phyloP scores from a whole-genome alignment of 1,139 yeast species.

The Scheffersomyces illinoinensis region DNA sequence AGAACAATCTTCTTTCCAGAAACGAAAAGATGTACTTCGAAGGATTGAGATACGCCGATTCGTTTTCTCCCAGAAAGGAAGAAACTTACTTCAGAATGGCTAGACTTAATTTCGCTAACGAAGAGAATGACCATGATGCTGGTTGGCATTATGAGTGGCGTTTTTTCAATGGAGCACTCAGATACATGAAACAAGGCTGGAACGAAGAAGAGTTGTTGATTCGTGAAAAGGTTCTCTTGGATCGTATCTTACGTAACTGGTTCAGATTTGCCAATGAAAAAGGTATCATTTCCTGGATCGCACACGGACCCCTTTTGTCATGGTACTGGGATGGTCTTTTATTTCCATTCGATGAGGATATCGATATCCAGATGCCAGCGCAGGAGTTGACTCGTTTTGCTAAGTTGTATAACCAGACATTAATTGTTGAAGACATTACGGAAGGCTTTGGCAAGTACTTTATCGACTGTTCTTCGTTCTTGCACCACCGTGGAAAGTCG shows the following conservation, averaged over 20 bases:
- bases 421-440: conserved; percentile 30
- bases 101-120: conserved; percentile 6
- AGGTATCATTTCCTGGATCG: conserved; percentile 38
- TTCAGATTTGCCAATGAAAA: conserved; percentile 32
- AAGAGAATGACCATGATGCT: conserved; percentile 5
- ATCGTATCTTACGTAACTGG: conserved; percentile 30
- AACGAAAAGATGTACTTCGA: conserved; percentile 25
- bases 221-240: conserved; percentile 20
- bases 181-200: conserved; percentile 23
- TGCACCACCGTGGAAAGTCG: conserved; percentile 33
- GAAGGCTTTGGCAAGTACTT: conserved; percentile 35
- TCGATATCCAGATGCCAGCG: conserved; percentile 37
- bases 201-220: conserved; percentile 16
- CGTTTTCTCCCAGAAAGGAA: conserved; percentile 22
- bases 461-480: conserved; percentile 34
- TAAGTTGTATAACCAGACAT: conserved; percentile 28
- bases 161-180: conserved; percentile 32
- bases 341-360: conserved; percentile 36
- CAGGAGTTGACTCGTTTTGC: conserved; percentile 27
- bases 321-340: conserved; percentile 41
- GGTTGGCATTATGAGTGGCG: conserved; percentile 43
- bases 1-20: conserved; percentile 11
- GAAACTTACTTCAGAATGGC: conserved; percentile 17
- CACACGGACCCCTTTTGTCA: conserved; percentile 35
- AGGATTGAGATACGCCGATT: conserved; percentile 22